Evolutionary conservation across 116 monocot species (phyloP).

Genomic region (Cymodocea nodosa): DNA sequence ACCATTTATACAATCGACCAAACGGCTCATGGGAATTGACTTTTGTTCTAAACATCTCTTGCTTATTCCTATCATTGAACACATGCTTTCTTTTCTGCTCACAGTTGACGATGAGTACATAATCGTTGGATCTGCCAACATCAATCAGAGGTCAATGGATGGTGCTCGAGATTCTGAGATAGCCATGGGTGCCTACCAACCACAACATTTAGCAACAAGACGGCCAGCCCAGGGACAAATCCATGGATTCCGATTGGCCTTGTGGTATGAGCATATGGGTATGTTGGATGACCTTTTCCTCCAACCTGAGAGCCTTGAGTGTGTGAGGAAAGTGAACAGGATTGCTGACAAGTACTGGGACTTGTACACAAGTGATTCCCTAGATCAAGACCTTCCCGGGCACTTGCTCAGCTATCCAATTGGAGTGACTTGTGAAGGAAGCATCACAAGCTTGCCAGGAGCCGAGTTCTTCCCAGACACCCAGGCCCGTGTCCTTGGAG

Average conservation of each 20-base stretch:
- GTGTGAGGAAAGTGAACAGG: slow-evolving; percentile 23
- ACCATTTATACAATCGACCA: too few relatives aligned
- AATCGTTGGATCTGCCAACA: slow-evolving; percentile 62
- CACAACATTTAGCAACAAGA: slow-evolving; percentile 19
- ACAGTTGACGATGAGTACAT: slow-evolving; percentile 70
- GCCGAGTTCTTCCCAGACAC: slow-evolving; percentile 40
- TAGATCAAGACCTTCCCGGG: slow-evolving; percentile 6
- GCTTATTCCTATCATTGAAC: neutral
- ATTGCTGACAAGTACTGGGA: slow-evolving; percentile 30
- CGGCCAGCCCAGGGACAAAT: slow-evolving; percentile 33
- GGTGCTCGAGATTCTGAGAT: slow-evolving; percentile 62
- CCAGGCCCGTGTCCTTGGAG: slow-evolving; percentile 30
- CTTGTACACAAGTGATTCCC: slow-evolving; percentile 9
- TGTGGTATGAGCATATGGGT: slow-evolving; percentile 58
- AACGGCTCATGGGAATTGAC: too few relatives aligned
- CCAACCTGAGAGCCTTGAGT: slow-evolving; percentile 21
- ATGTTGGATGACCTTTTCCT: slow-evolving; percentile 18
- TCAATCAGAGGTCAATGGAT: slow-evolving; percentile 64
- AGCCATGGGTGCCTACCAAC: slow-evolving; percentile 69
- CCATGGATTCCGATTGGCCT: slow-evolving; percentile 46
- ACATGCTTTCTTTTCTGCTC: neutral
- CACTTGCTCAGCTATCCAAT: slow-evolving; percentile 10
- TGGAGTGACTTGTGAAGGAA: neutral
- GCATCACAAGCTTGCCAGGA: neutral
- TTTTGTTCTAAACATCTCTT: neutral